Conservation (phyloP, 164 flowering plant genomes). For the Echeveria elegans region DNA sequence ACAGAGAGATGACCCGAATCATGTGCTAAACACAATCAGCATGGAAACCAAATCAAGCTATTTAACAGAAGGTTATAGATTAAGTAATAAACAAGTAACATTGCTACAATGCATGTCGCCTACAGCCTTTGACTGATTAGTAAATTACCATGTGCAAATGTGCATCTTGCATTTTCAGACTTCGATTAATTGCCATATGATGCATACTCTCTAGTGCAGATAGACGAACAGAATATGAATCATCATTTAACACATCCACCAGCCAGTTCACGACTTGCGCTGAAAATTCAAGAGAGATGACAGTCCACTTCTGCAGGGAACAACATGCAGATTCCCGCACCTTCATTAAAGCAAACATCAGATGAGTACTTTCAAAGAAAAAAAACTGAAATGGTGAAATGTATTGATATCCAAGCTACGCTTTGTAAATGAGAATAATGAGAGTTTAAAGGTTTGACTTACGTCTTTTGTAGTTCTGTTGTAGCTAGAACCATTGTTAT, state of each 20-base stretch:
- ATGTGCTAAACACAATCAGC: neutral
- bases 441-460: neutral
- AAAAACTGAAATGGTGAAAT: neutral
- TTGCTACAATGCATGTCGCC: neutral
- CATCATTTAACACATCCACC: slow-evolving; percentile 73
- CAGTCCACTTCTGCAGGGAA: slow-evolving; percentile 38
- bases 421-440: neutral
- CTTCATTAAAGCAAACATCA: slow-evolving; percentile 31
- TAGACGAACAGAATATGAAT: slow-evolving; percentile 45
- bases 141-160: slow-evolving; percentile 67
- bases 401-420: neutral
- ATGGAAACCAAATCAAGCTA: neutral
- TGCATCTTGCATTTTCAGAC: slow-evolving; percentile 40
- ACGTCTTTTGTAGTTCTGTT: neutral
- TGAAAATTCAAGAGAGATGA: slow-evolving; percentile 48
- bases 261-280: slow-evolving; percentile 45
- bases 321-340: slow-evolving; percentile 64
- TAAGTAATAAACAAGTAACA: neutral
- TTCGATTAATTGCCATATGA: slow-evolving; percentile 37
- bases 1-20: neutral
- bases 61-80: neutral
- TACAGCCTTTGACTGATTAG: neutral
- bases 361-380: neutral
- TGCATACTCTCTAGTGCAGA: slow-evolving; percentile 59
- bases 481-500: neutral